A percentile compares a stretch with the other conserved stretches of the same genome.
phyloP scores from a whole-genome alignment of 2,329 filamentous ascomycete genomes.

The Teratosphaeria destructans region DNA sequence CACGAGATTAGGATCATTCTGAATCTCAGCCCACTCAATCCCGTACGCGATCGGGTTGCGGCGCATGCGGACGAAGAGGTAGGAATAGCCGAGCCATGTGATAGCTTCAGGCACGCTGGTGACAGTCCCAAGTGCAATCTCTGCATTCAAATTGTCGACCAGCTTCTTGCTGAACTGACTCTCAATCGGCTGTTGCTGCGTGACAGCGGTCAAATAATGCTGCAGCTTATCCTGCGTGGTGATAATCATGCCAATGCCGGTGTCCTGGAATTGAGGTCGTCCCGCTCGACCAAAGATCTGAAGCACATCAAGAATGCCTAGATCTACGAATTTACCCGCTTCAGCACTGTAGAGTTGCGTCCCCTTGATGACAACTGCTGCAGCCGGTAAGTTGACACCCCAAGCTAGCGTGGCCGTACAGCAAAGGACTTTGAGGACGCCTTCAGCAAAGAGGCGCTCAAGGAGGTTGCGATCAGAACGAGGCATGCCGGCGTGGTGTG shows the following conservation, averaged over 20 bases:
- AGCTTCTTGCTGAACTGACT: constrained; percentile 90
- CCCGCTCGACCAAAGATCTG: constrained; percentile 98
- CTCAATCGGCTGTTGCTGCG: constrained; percentile 92
- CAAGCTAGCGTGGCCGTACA: constrained; percentile 96
- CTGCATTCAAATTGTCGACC: constrained; percentile 93
- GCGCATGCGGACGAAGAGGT: constrained; percentile 93
- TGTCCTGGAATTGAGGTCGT: constrained; percentile 94
- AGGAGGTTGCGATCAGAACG: constrained; percentile 91
- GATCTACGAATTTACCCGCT: constrained; percentile 90
- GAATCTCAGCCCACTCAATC: constrained; percentile 85
- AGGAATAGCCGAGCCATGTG: constrained; percentile 96
- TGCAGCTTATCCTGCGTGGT: constrained; percentile 88
- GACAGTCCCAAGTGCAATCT: constrained; percentile 87
- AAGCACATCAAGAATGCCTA: constrained; percentile 90
- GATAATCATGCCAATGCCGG: constrained; percentile 95
- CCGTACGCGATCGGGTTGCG: constrained; percentile 85
- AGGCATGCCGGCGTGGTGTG: constrained; percentile 95
- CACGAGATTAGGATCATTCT: constrained; percentile 79
- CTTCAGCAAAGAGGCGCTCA: constrained; percentile 81
- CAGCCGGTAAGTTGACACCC: constrained; percentile 97
- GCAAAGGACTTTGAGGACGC: constrained; percentile 92
- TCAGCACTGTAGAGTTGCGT: constrained; percentile 95
- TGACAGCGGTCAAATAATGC: constrained; percentile 87
- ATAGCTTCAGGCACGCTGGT: constrained; percentile 89
- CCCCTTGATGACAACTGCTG: constrained; percentile 94